phyloP scores from a whole-genome alignment of 2,329 filamentous ascomycete species.

The Sphaerulina vaccinii region DNA sequence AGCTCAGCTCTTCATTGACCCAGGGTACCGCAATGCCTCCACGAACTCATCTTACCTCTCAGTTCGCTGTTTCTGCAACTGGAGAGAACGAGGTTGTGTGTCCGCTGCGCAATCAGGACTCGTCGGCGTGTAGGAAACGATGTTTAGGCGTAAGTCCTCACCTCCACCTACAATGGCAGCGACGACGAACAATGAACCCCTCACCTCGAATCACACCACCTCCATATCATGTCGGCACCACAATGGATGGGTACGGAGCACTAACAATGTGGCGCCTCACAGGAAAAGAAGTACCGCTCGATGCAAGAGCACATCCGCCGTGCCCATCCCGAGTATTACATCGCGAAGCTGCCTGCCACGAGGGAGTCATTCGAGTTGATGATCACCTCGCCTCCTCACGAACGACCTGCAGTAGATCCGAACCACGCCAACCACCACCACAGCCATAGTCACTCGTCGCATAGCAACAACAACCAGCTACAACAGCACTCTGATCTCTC shows the following conservation, averaged over 20 bases:
- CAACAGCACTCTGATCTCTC: slow-evolving; percentile 37
- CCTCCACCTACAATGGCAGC: slow-evolving; percentile 1
- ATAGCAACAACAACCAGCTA: slow-evolving; percentile 25
- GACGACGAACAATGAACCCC: background rate
- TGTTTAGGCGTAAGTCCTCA: slow-evolving; percentile 86
- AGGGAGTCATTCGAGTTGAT: slow-evolving; percentile 97
- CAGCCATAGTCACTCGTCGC: slow-evolving; percentile 17
- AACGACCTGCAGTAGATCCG: slow-evolving; percentile 55
- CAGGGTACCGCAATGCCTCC: slow-evolving; percentile 17
- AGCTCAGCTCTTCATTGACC: too few species aligned
- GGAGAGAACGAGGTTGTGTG: slow-evolving; percentile 91
- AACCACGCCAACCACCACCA: slow-evolving; percentile 37
- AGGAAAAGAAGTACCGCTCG: slow-evolving; percentile 95
- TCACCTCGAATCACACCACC: background rate
- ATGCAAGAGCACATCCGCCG: slow-evolving; percentile 99
- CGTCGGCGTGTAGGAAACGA: slow-evolving; percentile 93
- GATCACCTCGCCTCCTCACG: slow-evolving; percentile 84
- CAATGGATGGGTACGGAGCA: slow-evolving; percentile 20
- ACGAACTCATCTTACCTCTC: slow-evolving; percentile 12
- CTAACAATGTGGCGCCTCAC: slow-evolving; percentile 39
- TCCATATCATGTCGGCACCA: background rate
- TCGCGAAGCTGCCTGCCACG: slow-evolving; percentile 94
- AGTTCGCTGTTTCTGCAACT: slow-evolving; percentile 85
- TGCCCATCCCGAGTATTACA: slow-evolving; percentile 95
- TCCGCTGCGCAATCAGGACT: slow-evolving; percentile 92